These are phyloP conservation scores for Dendrocalamus latiflorus DNA, from an alignment of 202 grass and related monocot species.

Conservation along the genomic window DNA sequence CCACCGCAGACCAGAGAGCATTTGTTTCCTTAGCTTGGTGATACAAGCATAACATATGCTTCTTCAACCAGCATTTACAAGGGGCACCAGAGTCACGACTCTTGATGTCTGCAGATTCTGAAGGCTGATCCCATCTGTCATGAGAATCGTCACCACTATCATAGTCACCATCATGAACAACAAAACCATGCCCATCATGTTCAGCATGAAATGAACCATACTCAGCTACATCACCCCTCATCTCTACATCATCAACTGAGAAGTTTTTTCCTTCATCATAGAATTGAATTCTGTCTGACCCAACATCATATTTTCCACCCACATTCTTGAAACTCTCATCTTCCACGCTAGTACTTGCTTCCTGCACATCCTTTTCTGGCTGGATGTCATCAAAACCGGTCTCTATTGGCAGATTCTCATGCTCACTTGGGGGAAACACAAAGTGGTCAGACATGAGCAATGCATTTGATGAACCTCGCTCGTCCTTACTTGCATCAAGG, in stretches of 20 bases:
- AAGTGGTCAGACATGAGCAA: slow-evolving; percentile 54
- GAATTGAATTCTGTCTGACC: slow-evolving; percentile 29
- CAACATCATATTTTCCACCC: slow-evolving; percentile 1
- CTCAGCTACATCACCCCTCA: slow-evolving; percentile 17
- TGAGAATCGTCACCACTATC: slow-evolving; percentile 17
- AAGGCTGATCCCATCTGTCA: not conserved
- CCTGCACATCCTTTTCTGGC: slow-evolving; percentile 17
- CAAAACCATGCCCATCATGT: not conserved
- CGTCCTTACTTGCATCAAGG: not conserved
- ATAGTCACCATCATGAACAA: not conserved
- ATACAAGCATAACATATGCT: slow-evolving; percentile 62
- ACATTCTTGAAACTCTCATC: slow-evolving; percentile 25
- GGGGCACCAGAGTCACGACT: slow-evolving; percentile 15
- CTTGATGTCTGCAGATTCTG: slow-evolving; percentile 4
- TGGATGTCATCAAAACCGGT: slow-evolving; percentile 32
- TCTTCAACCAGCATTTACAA: slow-evolving; percentile 63
- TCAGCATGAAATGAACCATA: slow-evolving; percentile 1
- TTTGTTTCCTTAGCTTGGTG: slow-evolving; percentile 73
- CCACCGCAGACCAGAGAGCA: too few relatives aligned
- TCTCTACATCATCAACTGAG: slow-evolving; percentile 28
- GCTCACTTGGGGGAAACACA: slow-evolving; percentile 77
- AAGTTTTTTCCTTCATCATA: slow-evolving; percentile 36
- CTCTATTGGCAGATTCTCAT: slow-evolving; percentile 80
- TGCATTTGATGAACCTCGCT: not conserved
- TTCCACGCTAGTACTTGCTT: slow-evolving; percentile 28